Base-by-base conservation (phyloP, 208 protist genomes). In the Trypanosoma avium region DNA sequence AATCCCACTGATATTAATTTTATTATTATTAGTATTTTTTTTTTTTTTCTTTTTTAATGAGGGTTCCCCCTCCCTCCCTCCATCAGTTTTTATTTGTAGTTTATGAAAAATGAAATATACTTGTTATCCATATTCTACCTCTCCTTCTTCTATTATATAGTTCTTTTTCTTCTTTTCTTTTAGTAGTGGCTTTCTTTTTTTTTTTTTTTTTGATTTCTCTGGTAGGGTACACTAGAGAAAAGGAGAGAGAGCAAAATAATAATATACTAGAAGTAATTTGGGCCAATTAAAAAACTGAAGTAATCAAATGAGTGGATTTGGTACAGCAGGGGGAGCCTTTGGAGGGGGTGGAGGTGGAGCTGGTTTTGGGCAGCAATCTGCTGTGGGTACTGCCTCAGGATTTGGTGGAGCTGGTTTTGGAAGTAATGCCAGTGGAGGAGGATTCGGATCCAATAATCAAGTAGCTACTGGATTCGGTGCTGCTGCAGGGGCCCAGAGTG, bases 281-380 rank as follows among this genome's bases (percentile, higher is more conserved):
- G n/a, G n/a, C n/a, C 3, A 57, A 9, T 22, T 17, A 29, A 42
- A 42, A 60, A 22, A 47, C 17, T 17, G n/a, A 21, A 1, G 57
- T 1, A n/a, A 62, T 57, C 19, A 32, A 57, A 66, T 66, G 60
- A 55, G 33, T 56, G 35, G 60, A 3, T 66, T 65, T 45, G 59
- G 33, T 54, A 22, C 59, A 36, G 7, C 50, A 32, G 24, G n/a
- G 32, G 26, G 29, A 13, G 50, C 8, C 4, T 17, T 30, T 49
- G 33, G 35, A n/a, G 52, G 9, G 22, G 33, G 7, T 15, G 36
- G 22, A 6, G 21, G 46, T 46, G 61, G 61, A n/a, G 19, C 48
- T 38, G 33, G 19, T 43, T 60, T 50, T 52, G 50, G 50, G 10
- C 53, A 69, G 15, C 63, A 69, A 42, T 27, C 17, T n/a, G 8